Evolutionary conservation across 306 rosid species (phyloP).

Genomic region (Hippophae rhamnoides): DNA sequence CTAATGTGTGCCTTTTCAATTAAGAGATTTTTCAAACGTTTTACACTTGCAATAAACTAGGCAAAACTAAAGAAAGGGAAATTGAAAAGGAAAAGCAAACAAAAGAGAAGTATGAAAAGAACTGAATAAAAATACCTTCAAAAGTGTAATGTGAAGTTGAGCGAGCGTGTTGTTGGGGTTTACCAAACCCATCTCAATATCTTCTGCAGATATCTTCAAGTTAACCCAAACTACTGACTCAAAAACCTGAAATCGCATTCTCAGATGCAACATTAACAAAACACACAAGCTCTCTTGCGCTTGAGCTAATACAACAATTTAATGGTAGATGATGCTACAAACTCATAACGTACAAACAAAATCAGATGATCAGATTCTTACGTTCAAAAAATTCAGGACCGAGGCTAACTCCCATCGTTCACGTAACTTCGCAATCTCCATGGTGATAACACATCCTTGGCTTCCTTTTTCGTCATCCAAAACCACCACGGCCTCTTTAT

Average conservation of each 20-base stretch:
- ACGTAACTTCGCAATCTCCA: constrained; percentile 48
- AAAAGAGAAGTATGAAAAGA: not conserved
- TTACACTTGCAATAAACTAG: not conserved
- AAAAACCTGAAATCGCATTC: constrained; percentile 45
- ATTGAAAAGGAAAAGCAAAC: not conserved
- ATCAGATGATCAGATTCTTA: constrained; percentile 11
- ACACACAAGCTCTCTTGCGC: not conserved
- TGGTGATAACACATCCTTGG: constrained; percentile 3
- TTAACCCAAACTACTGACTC: constrained; percentile 47
- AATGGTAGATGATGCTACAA: not conserved
- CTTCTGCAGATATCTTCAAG: constrained; percentile 57
- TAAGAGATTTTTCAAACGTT: too few relatives aligned
- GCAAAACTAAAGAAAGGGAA: not conserved
- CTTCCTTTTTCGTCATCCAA: constrained; percentile 9
- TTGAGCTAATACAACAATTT: not conserved
- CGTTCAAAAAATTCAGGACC: constrained; percentile 60
- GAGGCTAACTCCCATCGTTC: constrained; percentile 85
- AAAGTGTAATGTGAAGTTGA: constrained; percentile 58
- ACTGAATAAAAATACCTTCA: constrained; percentile 42
- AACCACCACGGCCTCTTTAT: constrained; percentile 15
- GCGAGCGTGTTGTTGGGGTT: constrained; percentile 47
- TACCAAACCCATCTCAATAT: constrained; percentile 61
- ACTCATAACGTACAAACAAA: not conserved
- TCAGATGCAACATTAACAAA: not conserved
- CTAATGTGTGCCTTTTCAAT: too few relatives aligned